These are phyloP conservation scores for Paradendryphiella salina DNA, from an alignment of 2,329 filamentous ascomycete genomes.

Conservation along the genomic window DNA sequence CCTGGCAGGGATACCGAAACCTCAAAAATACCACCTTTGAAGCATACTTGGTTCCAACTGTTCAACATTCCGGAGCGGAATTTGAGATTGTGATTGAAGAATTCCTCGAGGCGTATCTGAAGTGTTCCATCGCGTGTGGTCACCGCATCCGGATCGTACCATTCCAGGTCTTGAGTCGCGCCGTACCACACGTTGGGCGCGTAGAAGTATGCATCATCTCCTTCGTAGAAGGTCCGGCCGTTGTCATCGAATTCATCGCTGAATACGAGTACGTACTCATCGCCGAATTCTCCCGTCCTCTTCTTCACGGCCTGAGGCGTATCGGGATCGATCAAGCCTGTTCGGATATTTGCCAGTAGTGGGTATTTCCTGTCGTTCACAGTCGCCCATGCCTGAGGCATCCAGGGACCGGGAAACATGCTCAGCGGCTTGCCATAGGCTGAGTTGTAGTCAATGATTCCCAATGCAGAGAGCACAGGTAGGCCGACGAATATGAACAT, in stretches of 20 bases:
- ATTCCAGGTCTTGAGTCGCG: slow-evolving; percentile 55
- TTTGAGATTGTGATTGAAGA: slow-evolving; percentile 52
- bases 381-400: slow-evolving; percentile 49
- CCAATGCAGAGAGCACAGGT: slow-evolving; percentile 54
- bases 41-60: slow-evolving; percentile 59
- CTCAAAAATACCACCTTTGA: slow-evolving; percentile 59
- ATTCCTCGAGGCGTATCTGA: slow-evolving; percentile 52
- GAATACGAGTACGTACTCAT: slow-evolving; percentile 56
- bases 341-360: slow-evolving; percentile 54
- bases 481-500: slow-evolving; percentile 56
- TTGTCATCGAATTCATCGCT: slow-evolving; percentile 61
- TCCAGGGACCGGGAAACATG: slow-evolving; percentile 42
- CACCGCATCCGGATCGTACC: slow-evolving; percentile 58
- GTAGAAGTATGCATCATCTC: slow-evolving; percentile 61
- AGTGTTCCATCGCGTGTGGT: slow-evolving; percentile 55
- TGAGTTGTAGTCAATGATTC: slow-evolving; percentile 47
- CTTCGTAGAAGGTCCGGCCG: slow-evolving; percentile 59
- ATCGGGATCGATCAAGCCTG: slow-evolving; percentile 56
- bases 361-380: slow-evolving; percentile 55
- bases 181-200: slow-evolving; percentile 60
- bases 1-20: slow-evolving; percentile 58
- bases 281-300: slow-evolving; percentile 52
- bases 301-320: slow-evolving; percentile 54
- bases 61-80: slow-evolving; percentile 58
- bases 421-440: slow-evolving; percentile 47